These are phyloP conservation scores for Globisporangium parvum DNA, from an alignment of 352 stramenopile genomes.

Conservation along the genomic window DNA sequence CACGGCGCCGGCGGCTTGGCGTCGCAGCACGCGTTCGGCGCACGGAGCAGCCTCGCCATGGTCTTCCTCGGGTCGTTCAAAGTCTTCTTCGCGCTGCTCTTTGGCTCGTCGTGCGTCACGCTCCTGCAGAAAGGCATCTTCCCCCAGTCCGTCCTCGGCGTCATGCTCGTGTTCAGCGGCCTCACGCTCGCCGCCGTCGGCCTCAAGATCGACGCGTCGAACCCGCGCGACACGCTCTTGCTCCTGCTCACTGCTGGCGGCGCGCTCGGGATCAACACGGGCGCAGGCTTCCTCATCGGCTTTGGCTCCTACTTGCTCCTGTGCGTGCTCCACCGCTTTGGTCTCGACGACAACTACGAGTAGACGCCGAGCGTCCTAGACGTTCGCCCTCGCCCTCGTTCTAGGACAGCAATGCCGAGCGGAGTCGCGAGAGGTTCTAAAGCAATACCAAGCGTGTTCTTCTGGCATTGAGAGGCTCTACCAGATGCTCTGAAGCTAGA, in stretches of 20 bases:
- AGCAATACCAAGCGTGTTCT: no score
- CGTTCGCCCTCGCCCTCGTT: not conserved
- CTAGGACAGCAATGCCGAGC: no score
- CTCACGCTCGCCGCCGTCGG: conserved; percentile 42
- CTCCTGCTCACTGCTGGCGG: conserved; percentile 34
- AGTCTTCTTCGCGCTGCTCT: conserved; percentile 85
- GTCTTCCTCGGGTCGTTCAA: conserved; percentile 87
- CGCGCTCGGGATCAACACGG: conserved; percentile 50
- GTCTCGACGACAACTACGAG: not conserved
- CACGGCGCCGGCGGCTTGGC: conserved; percentile 91
- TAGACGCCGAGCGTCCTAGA: not conserved
- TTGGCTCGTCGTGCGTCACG: conserved; percentile 68
- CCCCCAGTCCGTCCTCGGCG: conserved; percentile 44
- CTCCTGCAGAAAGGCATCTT: conserved; percentile 56
- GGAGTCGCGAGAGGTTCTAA: no score
- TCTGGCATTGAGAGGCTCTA: no score
- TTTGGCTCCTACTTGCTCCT: conserved; percentile 29
- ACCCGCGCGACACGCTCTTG: conserved; percentile 29
- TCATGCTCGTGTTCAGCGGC: conserved; percentile 55
- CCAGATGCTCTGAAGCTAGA: no score
- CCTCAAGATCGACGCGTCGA: conserved; percentile 39
- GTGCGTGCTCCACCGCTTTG: conserved; percentile 18
- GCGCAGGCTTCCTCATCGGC: conserved; percentile 46
- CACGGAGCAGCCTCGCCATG: conserved; percentile 86
- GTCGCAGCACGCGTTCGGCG: conserved; percentile 90